These are phyloP conservation scores for Colletotrichum neosansevieriae DNA, from an alignment of 2,329 filamentous ascomycete species.

Conservation along the genomic window DNA sequence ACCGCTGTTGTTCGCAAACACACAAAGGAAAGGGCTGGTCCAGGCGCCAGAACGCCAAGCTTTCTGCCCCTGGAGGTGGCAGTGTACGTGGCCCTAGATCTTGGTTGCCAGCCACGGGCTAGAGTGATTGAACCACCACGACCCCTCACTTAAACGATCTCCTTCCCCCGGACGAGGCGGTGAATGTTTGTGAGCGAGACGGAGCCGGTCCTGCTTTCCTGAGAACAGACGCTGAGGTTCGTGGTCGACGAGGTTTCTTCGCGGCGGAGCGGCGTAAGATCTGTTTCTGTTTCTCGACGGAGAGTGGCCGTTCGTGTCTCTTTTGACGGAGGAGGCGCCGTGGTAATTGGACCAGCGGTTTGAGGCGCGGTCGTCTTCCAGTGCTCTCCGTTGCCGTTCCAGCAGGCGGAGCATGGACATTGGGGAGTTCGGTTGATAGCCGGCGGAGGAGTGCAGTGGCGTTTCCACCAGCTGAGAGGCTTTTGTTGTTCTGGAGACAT, in stretches of 20 bases:
- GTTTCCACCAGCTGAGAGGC: slow-evolving; percentile 53
- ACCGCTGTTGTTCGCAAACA: not conserved
- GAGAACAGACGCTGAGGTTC: slow-evolving; percentile 27
- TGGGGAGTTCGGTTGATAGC: slow-evolving; percentile 50
- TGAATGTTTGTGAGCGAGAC: slow-evolving; percentile 28
- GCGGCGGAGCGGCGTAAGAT: slow-evolving; percentile 30
- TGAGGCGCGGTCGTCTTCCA: slow-evolving; percentile 34
- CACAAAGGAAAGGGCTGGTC: slow-evolving; percentile 1
- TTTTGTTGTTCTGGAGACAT: slow-evolving; percentile 40
- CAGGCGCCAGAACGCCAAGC: slow-evolving; percentile 31
- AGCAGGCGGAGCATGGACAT: slow-evolving; percentile 54
- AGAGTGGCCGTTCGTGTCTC: slow-evolving; percentile 15
- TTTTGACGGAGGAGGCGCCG: not conserved
- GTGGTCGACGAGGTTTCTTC: slow-evolving; percentile 29
- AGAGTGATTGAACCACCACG: not conserved
- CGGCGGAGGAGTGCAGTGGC: slow-evolving; percentile 55
- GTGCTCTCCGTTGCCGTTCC: slow-evolving; percentile 39
- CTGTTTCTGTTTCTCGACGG: slow-evolving; percentile 32
- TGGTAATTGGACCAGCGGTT: not conserved
- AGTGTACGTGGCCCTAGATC: slow-evolving; percentile 23
- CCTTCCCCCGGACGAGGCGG: slow-evolving; percentile 28
- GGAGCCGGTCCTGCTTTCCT: slow-evolving; percentile 29
- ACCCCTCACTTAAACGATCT: slow-evolving; percentile 33
- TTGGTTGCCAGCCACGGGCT: slow-evolving; percentile 3
- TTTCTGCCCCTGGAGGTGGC: slow-evolving; percentile 5